phyloP scores from a whole-genome alignment of 2,329 filamentous ascomycete species.

The Drechslerella coelobrocha region DNA sequence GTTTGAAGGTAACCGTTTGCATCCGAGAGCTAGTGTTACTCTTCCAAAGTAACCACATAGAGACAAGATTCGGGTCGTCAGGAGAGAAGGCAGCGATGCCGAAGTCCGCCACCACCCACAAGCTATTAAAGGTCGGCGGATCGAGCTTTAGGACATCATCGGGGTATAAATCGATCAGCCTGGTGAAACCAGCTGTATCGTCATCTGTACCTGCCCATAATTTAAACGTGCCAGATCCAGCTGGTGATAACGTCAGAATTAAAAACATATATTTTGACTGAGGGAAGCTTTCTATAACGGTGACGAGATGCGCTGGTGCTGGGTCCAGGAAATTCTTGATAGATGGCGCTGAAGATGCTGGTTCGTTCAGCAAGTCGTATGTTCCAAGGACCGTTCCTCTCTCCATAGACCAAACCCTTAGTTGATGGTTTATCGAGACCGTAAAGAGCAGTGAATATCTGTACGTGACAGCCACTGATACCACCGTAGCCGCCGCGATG shows the following conservation, averaged over 20 bases:
- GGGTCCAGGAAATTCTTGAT: constrained; percentile 55
- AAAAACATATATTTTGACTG: constrained; percentile 64
- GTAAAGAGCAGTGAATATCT: constrained; percentile 67
- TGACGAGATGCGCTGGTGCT: constrained; percentile 53
- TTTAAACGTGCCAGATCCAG: constrained; percentile 88
- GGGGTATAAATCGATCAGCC: constrained; percentile 71
- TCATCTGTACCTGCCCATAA: constrained; percentile 74
- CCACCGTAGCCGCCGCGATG: constrained; percentile 53
- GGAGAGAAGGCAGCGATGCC: constrained; percentile 64
- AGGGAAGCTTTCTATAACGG: constrained; percentile 60
- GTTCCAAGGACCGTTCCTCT: constrained; percentile 78
- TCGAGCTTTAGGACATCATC: constrained; percentile 70
- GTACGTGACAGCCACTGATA: constrained; percentile 56
- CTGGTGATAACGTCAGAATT: constrained; percentile 84
- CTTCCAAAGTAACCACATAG: constrained; percentile 81
- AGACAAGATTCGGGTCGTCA: constrained; percentile 64
- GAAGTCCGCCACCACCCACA: constrained; percentile 83
- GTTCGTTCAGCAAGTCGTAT: constrained; percentile 76
- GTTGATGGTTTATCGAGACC: constrained; percentile 83
- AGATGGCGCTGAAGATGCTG: constrained; percentile 39
- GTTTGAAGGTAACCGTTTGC: constrained; percentile 74
- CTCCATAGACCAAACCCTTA: constrained; percentile 88
- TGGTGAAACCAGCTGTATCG: constrained; percentile 59
- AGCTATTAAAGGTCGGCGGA: constrained; percentile 72
- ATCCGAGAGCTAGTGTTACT: constrained; percentile 80